phyloP scores from a whole-genome alignment of 495 filamentous ascomycete species.

The Tuber melanosporum region DNA sequence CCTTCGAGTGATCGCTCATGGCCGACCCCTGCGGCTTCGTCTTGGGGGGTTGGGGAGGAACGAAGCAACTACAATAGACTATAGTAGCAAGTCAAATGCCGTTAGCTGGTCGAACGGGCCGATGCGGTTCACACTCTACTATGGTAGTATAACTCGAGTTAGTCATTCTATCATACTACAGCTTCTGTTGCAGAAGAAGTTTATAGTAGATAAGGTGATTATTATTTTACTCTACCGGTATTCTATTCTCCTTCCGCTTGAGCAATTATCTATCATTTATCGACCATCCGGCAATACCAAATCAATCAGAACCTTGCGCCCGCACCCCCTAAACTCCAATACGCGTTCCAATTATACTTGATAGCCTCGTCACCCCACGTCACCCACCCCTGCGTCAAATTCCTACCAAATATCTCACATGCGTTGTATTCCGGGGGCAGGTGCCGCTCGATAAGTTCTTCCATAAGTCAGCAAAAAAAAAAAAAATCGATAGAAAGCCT shows the following conservation, averaged over 20 bases:
- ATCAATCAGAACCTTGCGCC: neutral
- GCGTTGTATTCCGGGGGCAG: constrained; percentile 53
- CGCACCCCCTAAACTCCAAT: constrained; percentile 51
- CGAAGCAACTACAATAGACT: neutral
- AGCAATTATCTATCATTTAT: neutral
- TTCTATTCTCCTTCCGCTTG: neutral
- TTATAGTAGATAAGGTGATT: neutral
- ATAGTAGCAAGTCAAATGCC: no score
- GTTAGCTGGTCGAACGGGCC: neutral
- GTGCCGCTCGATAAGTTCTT: constrained; percentile 46
- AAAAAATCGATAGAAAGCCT: neutral
- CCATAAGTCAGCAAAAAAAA: constrained; percentile 39
- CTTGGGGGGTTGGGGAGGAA: neutral
- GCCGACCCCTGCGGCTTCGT: neutral
- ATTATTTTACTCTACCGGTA: no score
- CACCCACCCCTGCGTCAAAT: constrained; percentile 82
- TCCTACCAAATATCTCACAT: constrained; percentile 81
- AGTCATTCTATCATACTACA: neutral
- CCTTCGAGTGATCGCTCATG: neutral
- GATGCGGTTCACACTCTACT: neutral
- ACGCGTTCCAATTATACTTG: constrained; percentile 64
- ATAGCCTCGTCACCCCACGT: constrained; percentile 82
- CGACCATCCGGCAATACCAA: neutral
- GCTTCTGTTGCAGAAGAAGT: neutral
- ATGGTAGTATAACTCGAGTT: neutral